A percentile compares a stretch with the other conserved stretches of the same genome.
Conservation (phyloP, 1,284 basidiomycete species). For the Chondrostereum purpureum region DNA sequence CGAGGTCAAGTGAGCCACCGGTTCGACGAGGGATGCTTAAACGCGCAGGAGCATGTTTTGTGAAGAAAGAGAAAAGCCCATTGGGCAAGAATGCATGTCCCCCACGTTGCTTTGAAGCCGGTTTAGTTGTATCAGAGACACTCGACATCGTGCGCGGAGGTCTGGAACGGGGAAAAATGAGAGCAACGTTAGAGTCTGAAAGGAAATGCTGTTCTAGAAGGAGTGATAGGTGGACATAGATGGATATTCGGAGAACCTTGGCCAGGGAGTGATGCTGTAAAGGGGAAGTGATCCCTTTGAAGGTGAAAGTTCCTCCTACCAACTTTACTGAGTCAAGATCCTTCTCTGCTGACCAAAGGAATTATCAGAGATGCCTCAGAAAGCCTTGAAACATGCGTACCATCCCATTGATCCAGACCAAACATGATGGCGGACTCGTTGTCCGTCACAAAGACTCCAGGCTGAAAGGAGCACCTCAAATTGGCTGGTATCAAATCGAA, state of each 20-base stretch:
- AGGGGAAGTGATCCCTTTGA: slow-evolving; percentile 38
- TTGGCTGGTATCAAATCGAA: slow-evolving; percentile 34
- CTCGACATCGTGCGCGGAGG: slow-evolving; percentile 15
- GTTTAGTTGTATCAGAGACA: neutral
- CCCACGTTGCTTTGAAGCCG: slow-evolving; percentile 7
- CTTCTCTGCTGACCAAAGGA: slow-evolving; percentile 7
- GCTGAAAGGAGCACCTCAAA: slow-evolving; percentile 39
- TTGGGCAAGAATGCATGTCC: slow-evolving; percentile 19
- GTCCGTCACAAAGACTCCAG: slow-evolving; percentile 36
- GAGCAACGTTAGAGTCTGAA: slow-evolving; percentile 38
- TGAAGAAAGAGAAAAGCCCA: slow-evolving; percentile 22
- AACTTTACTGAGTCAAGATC: slow-evolving; percentile 20
- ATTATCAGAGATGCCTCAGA: slow-evolving; percentile 5
- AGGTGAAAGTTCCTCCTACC: slow-evolving; percentile 55
- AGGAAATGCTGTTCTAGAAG: slow-evolving; percentile 57
- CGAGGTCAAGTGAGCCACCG: neutral
- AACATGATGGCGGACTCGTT: slow-evolving; percentile 31
- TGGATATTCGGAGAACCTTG: slow-evolving; percentile 43
- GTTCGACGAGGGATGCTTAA: slow-evolving; percentile 16
- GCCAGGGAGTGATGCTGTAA: slow-evolving; percentile 37
- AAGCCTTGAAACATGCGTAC: slow-evolving; percentile 25
- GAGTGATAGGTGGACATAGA: slow-evolving; percentile 54
- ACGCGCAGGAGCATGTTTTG: slow-evolving; percentile 16
- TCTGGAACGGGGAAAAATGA: slow-evolving; percentile 37
- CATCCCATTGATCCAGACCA: slow-evolving; percentile 44